Percentiles rank a stretch among this genome's conserved stretches.
These are phyloP conservation scores for Trichoderma gracile DNA, from an alignment of 2,329 filamentous ascomycete species.

Conservation along the genomic window DNA sequence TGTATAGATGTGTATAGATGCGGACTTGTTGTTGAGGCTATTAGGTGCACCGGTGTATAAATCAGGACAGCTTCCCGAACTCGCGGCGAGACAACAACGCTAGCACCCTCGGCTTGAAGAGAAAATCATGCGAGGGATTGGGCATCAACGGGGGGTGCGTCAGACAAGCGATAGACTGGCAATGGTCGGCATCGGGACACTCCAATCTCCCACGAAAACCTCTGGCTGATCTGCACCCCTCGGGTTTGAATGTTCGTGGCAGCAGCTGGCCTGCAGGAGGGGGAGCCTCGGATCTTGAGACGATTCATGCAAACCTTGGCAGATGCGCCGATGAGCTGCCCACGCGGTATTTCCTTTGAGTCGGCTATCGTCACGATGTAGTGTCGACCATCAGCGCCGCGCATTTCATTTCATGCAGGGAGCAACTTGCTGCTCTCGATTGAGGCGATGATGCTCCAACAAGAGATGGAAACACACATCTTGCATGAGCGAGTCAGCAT, in stretches of 20 bases:
- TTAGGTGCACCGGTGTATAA: conserved; percentile 4
- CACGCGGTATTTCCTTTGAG: background rate
- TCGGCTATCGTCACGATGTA: background rate
- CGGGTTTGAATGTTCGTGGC: background rate
- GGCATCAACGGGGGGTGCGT: conserved; percentile 2
- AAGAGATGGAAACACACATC: background rate
- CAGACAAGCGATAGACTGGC: background rate
- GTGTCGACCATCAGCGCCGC: background rate
- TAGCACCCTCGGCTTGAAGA: conserved; percentile 1
- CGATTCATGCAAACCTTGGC: background rate
- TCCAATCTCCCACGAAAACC: background rate
- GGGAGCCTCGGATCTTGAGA: background rate
- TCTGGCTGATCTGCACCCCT: background rate
- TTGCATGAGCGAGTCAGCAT: background rate
- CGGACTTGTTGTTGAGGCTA: background rate
- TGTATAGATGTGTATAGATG: background rate
- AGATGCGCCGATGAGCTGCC: no score
- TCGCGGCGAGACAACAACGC: conserved; percentile 10
- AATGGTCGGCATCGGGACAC: background rate
- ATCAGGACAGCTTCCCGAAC: background rate
- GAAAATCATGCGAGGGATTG: background rate
- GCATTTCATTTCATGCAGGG: background rate
- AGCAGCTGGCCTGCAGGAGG: background rate
- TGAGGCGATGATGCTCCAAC: background rate
- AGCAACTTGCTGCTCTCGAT: background rate